Base-by-base conservation (phyloP, 108 stramenopile genomes). In the Cyclotella baltica region DNA sequence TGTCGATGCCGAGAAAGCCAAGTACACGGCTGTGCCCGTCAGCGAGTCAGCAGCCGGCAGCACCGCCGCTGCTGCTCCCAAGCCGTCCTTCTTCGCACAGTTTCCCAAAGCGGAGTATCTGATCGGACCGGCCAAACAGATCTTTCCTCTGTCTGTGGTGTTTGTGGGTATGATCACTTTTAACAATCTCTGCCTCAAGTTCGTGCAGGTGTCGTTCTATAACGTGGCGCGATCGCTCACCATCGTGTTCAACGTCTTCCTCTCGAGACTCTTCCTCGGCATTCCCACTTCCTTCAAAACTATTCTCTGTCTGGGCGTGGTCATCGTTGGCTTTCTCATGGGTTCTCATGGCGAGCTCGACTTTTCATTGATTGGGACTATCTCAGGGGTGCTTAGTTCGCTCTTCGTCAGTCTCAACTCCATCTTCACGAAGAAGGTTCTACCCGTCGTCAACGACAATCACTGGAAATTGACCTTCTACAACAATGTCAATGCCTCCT, bases 141-240 rank as follows among this genome's bases (percentile, higher is more conserved):
- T 98, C 29, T 80, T 94, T 67, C 95, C 95, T 1, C 78, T 98
- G 31, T 87, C 85, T 36, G 18, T 94, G 19, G 73, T 98, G 30
- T 98, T 98, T 78, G 98, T 98, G 50, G 92, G 95, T 5, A 98
- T 98, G 98, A 96, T 98, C 52, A 92, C 93, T 38, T 97, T 97
- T 82, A 98, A 98, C 86, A 97, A 98, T 80, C 76, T 98, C 30
- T 97, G 96, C 57, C 80, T 98, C 52, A 93, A 97, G 73, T 93
- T 83, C 80, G 98, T 98, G 34, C 93, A 97, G 78, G 98, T 98
- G 11, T 97, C 96, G 15, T 98, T 97, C 86, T 97, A 98, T 90
- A 97, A 97, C 65, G 97, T 98, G 25, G 98, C 98, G 0, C 77
- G 98, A 62, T 95, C 90, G 38, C 80, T 98, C 66, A 97, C 98